These are phyloP conservation scores for Scytalidium sp. DNA, from an alignment of 2,329 filamentous ascomycete genomes.

Conservation along the genomic window DNA sequence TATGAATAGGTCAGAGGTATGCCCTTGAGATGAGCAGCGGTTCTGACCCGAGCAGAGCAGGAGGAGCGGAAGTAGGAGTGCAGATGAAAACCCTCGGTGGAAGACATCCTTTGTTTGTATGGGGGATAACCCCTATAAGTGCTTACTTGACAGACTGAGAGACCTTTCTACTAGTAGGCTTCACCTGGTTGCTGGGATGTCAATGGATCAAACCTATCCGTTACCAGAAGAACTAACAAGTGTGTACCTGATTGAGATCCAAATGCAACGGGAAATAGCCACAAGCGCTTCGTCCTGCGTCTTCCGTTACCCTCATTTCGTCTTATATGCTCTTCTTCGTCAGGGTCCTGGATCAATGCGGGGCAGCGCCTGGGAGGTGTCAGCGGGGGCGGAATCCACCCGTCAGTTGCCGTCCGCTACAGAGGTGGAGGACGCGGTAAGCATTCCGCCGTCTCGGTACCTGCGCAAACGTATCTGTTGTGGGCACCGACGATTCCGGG, in stretches of 20 bases:
- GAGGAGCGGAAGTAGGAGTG: constrained; percentile 63
- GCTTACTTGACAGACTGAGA: background rate
- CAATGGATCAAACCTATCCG: too few relatives aligned
- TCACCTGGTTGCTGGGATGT: too few relatives aligned
- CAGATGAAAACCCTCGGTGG: constrained; percentile 28
- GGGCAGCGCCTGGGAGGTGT: too few relatives aligned
- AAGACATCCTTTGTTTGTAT: background rate
- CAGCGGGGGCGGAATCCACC: background rate
- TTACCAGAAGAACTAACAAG: too few relatives aligned
- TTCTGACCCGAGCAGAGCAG: constrained; percentile 59
- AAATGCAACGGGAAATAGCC: too few relatives aligned
- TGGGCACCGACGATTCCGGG: too few relatives aligned
- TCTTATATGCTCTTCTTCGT: too few relatives aligned
- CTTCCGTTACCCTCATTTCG: too few relatives aligned
- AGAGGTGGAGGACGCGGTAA: background rate
- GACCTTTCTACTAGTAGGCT: too few relatives aligned
- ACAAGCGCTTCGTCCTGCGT: too few relatives aligned
- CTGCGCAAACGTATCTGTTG: too few relatives aligned
- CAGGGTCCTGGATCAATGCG: background rate
- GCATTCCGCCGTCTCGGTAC: background rate
- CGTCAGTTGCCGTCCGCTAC: background rate
- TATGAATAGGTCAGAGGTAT: constrained; percentile 44
- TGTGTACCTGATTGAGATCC: too few relatives aligned
- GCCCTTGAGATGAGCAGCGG: constrained; percentile 53
- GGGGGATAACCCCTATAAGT: background rate